Conservation (phyloP, 345 rosid species). For the Eucalyptus cloeziana region DNA sequence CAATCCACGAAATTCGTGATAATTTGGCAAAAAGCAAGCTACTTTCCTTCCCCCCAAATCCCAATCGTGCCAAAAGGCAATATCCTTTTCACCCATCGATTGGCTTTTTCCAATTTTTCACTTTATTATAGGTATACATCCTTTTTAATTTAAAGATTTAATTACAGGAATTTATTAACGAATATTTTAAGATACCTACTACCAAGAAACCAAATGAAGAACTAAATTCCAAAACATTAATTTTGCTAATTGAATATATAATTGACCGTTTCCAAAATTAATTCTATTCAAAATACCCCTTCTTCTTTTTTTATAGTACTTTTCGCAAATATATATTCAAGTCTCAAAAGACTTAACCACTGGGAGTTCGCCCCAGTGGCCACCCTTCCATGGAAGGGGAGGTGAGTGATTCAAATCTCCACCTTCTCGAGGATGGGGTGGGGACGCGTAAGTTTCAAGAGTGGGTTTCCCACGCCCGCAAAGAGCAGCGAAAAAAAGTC, state of each 20-base stretch:
- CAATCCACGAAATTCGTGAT: background rate
- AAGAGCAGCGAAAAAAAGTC: too few relatives aligned
- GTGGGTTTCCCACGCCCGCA: too few relatives aligned
- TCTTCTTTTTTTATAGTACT: too few relatives aligned
- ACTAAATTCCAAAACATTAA: background rate
- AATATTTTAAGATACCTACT: background rate
- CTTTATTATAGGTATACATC: background rate
- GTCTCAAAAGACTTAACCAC: too few relatives aligned
- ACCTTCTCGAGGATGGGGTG: too few relatives aligned
- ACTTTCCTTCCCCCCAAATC: background rate
- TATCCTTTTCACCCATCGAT: background rate
- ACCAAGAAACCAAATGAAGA: too few relatives aligned
- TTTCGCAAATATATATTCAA: too few relatives aligned
- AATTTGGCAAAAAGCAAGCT: background rate
- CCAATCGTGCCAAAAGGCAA: background rate
- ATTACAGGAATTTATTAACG: background rate
- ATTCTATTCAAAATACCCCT: background rate
- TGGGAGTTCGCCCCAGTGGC: too few relatives aligned
- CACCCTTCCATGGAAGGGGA: too few relatives aligned
- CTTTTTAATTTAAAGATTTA: too few relatives aligned
- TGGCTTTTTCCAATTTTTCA: background rate
- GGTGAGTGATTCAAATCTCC: too few relatives aligned
- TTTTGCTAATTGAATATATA: background rate
- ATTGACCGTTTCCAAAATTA: background rate
- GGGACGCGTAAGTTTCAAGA: too few relatives aligned